Conservation (phyloP, 805 yeast genomes). For the Pichia nakasei region DNA sequence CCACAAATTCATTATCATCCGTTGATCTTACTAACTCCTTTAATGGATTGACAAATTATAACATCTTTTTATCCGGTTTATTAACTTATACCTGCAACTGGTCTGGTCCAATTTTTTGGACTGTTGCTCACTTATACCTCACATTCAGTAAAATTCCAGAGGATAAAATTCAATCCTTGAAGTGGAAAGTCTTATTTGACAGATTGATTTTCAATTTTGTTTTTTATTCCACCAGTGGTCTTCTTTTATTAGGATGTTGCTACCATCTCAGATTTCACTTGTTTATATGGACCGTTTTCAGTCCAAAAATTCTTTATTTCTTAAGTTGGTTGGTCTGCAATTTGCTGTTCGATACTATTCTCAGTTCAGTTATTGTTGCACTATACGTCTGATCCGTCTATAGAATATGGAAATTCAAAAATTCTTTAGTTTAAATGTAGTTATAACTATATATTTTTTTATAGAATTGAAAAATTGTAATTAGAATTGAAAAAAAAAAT, state of each 20-base stretch:
- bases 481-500: neutral
- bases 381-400: too few relatives aligned
- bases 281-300: conserved; percentile 96
- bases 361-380: conserved; percentile 17
- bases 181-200: conserved; percentile 28
- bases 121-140: conserved; percentile 32
- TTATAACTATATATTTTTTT: neutral
- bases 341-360: conserved; percentile 30
- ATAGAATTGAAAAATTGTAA: neutral
- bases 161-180: conserved; percentile 13
- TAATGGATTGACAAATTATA: conserved; percentile 72
- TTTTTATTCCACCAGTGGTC: conserved; percentile 53
- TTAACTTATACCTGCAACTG: conserved; percentile 80
- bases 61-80: conserved; percentile 61
- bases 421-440: too few relatives aligned
- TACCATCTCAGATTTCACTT: conserved; percentile 69
- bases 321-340: conserved; percentile 62
- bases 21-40: conserved; percentile 88
- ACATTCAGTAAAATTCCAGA: conserved; percentile 6
- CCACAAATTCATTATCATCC: conserved; percentile 86
- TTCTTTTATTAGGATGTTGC: conserved; percentile 61
- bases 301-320: conserved; percentile 81
- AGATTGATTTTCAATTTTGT: conserved; percentile 32
- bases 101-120: conserved; percentile 81
- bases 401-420: too few relatives aligned